These are phyloP conservation scores for Antarctomyces pellizariae DNA, from an alignment of 495 filamentous ascomycete genomes.

Conservation along the genomic window DNA sequence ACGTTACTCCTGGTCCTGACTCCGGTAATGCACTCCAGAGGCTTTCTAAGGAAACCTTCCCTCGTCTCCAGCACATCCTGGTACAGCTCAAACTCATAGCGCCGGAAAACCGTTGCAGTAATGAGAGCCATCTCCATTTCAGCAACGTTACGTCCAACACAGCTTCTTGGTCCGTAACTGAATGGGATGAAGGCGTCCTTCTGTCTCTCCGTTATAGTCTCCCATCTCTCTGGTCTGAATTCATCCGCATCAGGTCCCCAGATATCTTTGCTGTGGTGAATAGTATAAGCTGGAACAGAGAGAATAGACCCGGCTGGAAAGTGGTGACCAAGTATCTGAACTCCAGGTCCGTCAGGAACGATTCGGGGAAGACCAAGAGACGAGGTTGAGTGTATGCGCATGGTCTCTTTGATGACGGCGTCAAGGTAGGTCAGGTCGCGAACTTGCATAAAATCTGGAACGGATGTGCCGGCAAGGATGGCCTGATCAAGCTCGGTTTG, in stretches of 20 bases:
- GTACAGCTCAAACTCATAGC: slow-evolving; percentile 52
- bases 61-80: slow-evolving; percentile 53
- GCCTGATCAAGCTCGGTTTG: slow-evolving; percentile 49
- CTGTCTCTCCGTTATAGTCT: slow-evolving; percentile 33
- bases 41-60: slow-evolving; percentile 84
- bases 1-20: too few relatives aligned
- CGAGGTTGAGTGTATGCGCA: slow-evolving; percentile 77
- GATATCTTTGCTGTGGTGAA: slow-evolving; percentile 61
- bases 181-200: slow-evolving; percentile 74
- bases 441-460: slow-evolving; percentile 49
- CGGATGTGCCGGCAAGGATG: slow-evolving; percentile 30
- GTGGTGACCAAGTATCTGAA: slow-evolving; percentile 26
- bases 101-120: slow-evolving; percentile 45
- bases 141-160: slow-evolving; percentile 69
- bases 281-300: slow-evolving; percentile 66
- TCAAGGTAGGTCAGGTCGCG: slow-evolving; percentile 57
- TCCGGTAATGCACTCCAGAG: slow-evolving; percentile 48
- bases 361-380: slow-evolving; percentile 70
- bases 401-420: slow-evolving; percentile 66
- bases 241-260: slow-evolving; percentile 66
- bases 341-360: slow-evolving; percentile 29
- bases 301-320: slow-evolving; percentile 59
- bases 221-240: slow-evolving; percentile 64
- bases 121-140: slow-evolving; percentile 87
- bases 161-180: slow-evolving; percentile 54